phyloP scores from a whole-genome alignment of 345 rosid genomes.

The Pugionium dolabratum region DNA sequence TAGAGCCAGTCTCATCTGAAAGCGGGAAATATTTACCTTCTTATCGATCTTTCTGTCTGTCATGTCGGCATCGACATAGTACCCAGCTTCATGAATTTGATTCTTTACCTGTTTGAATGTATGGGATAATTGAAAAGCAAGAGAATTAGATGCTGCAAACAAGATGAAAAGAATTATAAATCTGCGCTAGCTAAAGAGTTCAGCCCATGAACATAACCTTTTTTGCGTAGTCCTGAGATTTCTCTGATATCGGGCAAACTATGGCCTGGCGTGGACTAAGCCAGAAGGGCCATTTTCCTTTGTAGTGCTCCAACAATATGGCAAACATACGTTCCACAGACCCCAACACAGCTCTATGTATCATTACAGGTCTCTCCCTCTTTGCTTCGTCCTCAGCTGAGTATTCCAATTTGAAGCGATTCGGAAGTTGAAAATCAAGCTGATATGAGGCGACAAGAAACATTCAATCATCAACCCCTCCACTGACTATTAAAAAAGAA shows the following conservation, averaged over 20 bases:
- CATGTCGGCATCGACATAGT: conserved; percentile 71
- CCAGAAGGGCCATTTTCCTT: conserved; percentile 99
- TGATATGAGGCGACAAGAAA: conserved; percentile 44
- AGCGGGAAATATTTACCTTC: conserved; percentile 54
- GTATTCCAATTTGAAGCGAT: conserved; percentile 73
- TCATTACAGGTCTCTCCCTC: conserved; percentile 81
- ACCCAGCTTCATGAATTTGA: conserved; percentile 70
- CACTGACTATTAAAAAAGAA: conserved; percentile 4
- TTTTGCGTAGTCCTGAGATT: conserved; percentile 68
- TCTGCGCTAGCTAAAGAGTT: background rate
- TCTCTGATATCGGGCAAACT: conserved; percentile 93
- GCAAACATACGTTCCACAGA: conserved; percentile 98
- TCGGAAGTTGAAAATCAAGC: conserved; percentile 97
- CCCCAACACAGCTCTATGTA: conserved; percentile 93
- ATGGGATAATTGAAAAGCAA: conserved; percentile 34
- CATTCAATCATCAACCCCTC: conserved; percentile 29
- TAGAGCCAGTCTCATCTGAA: background rate
- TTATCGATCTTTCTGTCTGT: conserved; percentile 87
- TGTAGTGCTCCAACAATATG: conserved; percentile 86
- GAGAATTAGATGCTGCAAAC: conserved; percentile 9
- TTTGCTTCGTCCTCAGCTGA: conserved; percentile 90
- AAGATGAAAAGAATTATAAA: conserved; percentile 4
- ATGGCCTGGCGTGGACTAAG: conserved; percentile 98
- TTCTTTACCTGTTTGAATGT: conserved; percentile 54
- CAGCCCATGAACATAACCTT: conserved; percentile 46